These are phyloP conservation scores for Limtongia smithiae DNA, from an alignment of 805 yeast genomes.

Conservation along the genomic window DNA sequence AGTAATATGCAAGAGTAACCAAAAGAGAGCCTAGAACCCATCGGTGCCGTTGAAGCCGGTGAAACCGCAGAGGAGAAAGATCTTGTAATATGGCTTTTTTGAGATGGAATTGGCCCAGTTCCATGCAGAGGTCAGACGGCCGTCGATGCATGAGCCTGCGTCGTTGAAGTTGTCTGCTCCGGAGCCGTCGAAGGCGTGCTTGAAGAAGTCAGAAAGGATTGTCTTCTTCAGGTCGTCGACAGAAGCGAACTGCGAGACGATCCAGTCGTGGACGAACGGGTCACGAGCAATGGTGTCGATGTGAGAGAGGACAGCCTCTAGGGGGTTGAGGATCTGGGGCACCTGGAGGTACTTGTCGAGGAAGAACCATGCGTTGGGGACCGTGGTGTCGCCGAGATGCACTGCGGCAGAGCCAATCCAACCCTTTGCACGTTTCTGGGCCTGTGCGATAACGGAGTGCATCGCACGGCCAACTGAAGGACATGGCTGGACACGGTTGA, in stretches of 20 bases:
- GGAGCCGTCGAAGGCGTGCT: slow-evolving; percentile 62
- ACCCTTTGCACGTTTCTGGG: slow-evolving; percentile 52
- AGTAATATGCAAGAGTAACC: neutral
- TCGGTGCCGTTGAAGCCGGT: slow-evolving; percentile 72
- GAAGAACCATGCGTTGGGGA: slow-evolving; percentile 77
- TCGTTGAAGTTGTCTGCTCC: slow-evolving; percentile 82
- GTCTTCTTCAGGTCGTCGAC: slow-evolving; percentile 49
- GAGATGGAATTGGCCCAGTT: slow-evolving; percentile 71
- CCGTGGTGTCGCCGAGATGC: slow-evolving; percentile 79
- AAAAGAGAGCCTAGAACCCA: slow-evolving; percentile 42
- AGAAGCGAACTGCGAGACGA: slow-evolving; percentile 56
- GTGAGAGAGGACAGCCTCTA: slow-evolving; percentile 54
- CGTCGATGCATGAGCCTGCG: slow-evolving; percentile 83
- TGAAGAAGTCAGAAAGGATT: slow-evolving; percentile 47
- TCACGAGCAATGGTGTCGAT: slow-evolving; percentile 55
- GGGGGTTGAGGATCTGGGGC: slow-evolving; percentile 71
- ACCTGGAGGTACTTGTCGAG: slow-evolving; percentile 77
- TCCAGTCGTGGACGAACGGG: slow-evolving; percentile 47
- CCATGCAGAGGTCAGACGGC: slow-evolving; percentile 77
- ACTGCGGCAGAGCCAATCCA: slow-evolving; percentile 83
- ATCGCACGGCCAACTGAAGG: slow-evolving; percentile 66
- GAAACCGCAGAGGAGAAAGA: slow-evolving; percentile 65
- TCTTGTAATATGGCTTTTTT: slow-evolving; percentile 60
- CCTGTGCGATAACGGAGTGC: slow-evolving; percentile 64
- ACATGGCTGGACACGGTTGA: slow-evolving; percentile 71